phyloP scores from a whole-genome alignment of 192 early-diverging fungal genomes.

The Diversispora epigaea region DNA sequence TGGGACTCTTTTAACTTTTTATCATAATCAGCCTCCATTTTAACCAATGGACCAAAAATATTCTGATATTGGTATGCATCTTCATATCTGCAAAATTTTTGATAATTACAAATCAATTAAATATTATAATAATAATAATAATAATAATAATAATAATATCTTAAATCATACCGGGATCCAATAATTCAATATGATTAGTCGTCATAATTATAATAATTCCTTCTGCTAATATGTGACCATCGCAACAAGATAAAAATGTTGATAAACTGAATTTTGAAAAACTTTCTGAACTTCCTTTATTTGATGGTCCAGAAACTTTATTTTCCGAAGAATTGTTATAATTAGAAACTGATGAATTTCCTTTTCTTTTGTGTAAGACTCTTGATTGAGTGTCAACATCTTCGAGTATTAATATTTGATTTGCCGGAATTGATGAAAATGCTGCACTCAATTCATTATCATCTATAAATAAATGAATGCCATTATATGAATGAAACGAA shows the following conservation, averaged over 20 bases:
- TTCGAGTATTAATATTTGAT: slow-evolving; percentile 54
- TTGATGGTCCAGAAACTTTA: not conserved
- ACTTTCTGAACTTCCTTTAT: not conserved
- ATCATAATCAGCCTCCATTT: slow-evolving; percentile 94
- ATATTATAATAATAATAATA: too few species aligned
- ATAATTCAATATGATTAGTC: slow-evolving; percentile 56
- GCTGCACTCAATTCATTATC: slow-evolving; percentile 40
- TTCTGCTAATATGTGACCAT: slow-evolving; percentile 58
- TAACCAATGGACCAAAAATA: slow-evolving; percentile 92
- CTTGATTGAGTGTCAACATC: slow-evolving; percentile 58
- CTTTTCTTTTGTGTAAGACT: slow-evolving; percentile 43
- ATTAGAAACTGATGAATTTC: slow-evolving; percentile 21
- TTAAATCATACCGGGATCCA: too few species aligned
- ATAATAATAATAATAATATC: too few species aligned
- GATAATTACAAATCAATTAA: not conserved
- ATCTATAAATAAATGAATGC: not conserved
- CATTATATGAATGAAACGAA: too few species aligned
- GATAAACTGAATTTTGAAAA: slow-evolving; percentile 42
- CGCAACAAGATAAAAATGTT: slow-evolving; percentile 53
- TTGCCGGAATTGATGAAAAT: slow-evolving; percentile 38
- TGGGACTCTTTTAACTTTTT: slow-evolving; percentile 86
- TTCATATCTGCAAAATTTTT: slow-evolving; percentile 65
- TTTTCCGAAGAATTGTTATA: not conserved
- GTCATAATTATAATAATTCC: slow-evolving; percentile 64
- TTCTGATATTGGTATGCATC: slow-evolving; percentile 98